These are phyloP conservation scores for Ophiosphaerella herpotricha DNA, from an alignment of 2,329 filamentous ascomycete genomes.

Conservation along the genomic window DNA sequence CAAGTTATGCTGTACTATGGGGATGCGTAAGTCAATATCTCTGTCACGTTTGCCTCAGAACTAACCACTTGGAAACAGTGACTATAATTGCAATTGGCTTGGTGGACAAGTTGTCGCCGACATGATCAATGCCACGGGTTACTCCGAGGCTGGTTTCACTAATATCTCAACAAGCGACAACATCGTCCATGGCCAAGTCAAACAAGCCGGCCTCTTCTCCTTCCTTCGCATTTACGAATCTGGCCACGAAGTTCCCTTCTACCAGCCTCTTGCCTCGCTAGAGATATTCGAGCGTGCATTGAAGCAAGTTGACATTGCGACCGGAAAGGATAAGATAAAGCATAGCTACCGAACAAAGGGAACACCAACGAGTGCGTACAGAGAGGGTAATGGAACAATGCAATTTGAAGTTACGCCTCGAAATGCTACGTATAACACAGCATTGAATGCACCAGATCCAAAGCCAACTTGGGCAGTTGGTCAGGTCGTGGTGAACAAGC, in stretches of 20 bases:
- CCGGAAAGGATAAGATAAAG: slow-evolving; percentile 44
- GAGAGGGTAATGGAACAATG: slow-evolving; percentile 53
- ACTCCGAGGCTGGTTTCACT: slow-evolving; percentile 52
- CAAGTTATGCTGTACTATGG: slow-evolving; percentile 52
- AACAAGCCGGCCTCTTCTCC: slow-evolving; percentile 56
- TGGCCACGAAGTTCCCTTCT: slow-evolving; percentile 59
- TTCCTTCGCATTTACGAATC: slow-evolving; percentile 57
- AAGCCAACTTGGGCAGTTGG: slow-evolving; percentile 32
- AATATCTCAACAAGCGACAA: slow-evolving; percentile 52
- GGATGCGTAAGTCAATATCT: slow-evolving; percentile 45
- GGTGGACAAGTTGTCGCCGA: slow-evolving; percentile 50
- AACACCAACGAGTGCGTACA: slow-evolving; percentile 43
- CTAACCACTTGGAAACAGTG: slow-evolving; percentile 18
- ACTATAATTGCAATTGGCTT: slow-evolving; percentile 56
- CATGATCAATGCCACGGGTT: slow-evolving; percentile 50
- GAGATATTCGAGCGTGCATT: slow-evolving; percentile 58
- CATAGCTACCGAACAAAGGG: slow-evolving; percentile 41
- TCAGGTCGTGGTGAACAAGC: slow-evolving; percentile 13
- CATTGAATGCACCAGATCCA: slow-evolving; percentile 49
- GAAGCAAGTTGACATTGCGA: slow-evolving; percentile 56
- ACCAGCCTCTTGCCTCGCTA: slow-evolving; percentile 57
- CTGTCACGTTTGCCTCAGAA: too few relatives aligned
- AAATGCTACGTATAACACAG: slow-evolving; percentile 57
- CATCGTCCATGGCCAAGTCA: slow-evolving; percentile 59
- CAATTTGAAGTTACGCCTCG: slow-evolving; percentile 49